phyloP scores from a whole-genome alignment of 208 protist species.

The Crithidia expoeki region DNA sequence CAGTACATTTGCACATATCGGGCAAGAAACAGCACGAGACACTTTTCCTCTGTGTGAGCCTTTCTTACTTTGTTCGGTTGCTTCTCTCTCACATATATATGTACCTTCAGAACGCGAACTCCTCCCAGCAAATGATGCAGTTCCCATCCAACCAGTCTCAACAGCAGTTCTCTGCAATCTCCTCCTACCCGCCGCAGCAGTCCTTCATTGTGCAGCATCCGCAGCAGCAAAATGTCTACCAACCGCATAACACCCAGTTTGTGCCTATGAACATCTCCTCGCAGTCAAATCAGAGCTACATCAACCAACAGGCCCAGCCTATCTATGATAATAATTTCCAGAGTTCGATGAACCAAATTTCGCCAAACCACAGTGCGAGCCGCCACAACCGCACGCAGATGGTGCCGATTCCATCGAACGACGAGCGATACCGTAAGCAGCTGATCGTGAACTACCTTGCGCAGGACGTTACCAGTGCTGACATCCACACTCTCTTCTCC shows the following conservation, averaged over 20 bases:
- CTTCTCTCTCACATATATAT: conserved; percentile 7
- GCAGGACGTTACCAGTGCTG: conserved; percentile 56
- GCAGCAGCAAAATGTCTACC: conserved; percentile 43
- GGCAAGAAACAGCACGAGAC: too few relatives aligned
- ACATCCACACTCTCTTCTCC: conserved; percentile 72
- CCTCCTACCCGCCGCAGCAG: conserved; percentile 39
- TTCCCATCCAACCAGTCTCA: conserved; percentile 33
- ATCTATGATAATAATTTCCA: conserved; percentile 35
- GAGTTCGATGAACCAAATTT: conserved; percentile 29
- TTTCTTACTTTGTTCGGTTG: background rate
- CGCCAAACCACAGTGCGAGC: conserved; percentile 19
- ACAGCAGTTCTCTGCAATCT: conserved; percentile 47
- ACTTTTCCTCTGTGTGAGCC: too few relatives aligned
- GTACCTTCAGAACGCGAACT: conserved; percentile 34
- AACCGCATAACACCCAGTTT: conserved; percentile 34
- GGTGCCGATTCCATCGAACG: conserved; percentile 41
- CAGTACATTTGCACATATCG: too few relatives aligned
- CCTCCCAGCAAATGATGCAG: conserved; percentile 38
- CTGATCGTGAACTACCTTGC: conserved; percentile 87
- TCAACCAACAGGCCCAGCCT: conserved; percentile 13
- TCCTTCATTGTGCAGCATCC: conserved; percentile 40
- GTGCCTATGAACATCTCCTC: conserved; percentile 48
- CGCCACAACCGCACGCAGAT: conserved; percentile 42
- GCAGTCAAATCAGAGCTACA: conserved; percentile 44
- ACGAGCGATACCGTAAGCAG: conserved; percentile 77